Percentiles rank a stretch among this genome's conserved stretches.
Conservation (phyloP, 1,284 basidiomycete genomes). For the Malassezia nana region DNA sequence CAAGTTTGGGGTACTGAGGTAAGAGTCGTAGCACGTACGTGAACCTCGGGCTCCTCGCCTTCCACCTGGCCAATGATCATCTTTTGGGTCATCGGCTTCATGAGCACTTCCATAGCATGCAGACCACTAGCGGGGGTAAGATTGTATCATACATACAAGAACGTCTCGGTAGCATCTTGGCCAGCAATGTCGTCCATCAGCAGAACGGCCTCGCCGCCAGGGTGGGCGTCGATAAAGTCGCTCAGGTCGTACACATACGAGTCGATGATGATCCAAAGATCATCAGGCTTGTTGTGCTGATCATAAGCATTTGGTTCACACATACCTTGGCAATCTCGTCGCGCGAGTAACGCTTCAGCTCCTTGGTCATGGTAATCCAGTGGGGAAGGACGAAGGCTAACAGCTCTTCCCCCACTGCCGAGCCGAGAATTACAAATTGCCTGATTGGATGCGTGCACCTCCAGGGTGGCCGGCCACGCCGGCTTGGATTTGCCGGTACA, state of each 20-base stretch:
- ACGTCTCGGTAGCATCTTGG: constrained; percentile 45
- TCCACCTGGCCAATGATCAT: constrained; percentile 41
- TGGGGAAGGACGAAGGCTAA: neutral
- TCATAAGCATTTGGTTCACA: neutral
- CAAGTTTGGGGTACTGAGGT: constrained; percentile 15
- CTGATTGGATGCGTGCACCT: neutral
- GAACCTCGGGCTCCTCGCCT: constrained; percentile 40
- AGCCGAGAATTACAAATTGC: neutral
- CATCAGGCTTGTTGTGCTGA: constrained; percentile 32
- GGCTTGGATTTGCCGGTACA: neutral
- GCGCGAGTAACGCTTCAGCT: constrained; percentile 19
- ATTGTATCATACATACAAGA: constrained; percentile 24
- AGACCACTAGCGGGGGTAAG: constrained; percentile 26
- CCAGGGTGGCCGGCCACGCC: neutral
- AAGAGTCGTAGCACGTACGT: constrained; percentile 7
- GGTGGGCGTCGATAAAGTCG: constrained; percentile 45
- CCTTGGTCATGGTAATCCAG: constrained; percentile 15
- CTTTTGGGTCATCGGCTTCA: constrained; percentile 34
- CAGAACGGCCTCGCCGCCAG: constrained; percentile 44
- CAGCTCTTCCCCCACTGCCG: neutral
- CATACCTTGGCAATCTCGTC: constrained; percentile 19
- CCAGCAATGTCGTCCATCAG: constrained; percentile 43
- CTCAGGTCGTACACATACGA: constrained; percentile 45
- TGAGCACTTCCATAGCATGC: constrained; percentile 42
- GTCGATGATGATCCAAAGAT: constrained; percentile 42